These are phyloP conservation scores for Colletotrichum tamarilloi DNA, from an alignment of 2,329 filamentous ascomycete genomes.

Conservation along the genomic window DNA sequence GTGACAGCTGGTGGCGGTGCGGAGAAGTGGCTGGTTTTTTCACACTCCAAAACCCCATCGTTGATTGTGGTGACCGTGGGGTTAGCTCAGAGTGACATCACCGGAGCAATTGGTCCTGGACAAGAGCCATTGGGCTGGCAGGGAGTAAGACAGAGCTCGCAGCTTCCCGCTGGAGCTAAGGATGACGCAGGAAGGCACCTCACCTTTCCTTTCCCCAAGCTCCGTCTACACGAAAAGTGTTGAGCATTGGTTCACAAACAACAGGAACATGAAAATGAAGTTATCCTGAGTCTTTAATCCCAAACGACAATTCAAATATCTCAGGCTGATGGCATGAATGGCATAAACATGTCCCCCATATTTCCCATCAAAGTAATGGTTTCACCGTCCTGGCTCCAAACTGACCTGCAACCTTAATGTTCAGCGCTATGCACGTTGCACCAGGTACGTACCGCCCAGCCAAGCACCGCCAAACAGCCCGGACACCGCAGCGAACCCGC, in stretches of 20 bases:
- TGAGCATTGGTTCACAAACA: not conserved
- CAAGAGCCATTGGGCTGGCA: not conserved
- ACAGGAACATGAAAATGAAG: not conserved
- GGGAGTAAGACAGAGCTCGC: not conserved
- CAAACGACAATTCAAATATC: not conserved
- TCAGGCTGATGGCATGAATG: conserved; percentile 5
- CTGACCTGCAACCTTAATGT: conserved; percentile 35
- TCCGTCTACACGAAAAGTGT: not conserved
- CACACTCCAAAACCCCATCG: not conserved
- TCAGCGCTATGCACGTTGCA: conserved; percentile 28
- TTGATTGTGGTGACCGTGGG: not conserved
- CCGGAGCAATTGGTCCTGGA: conserved; percentile 38
- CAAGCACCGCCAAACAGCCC: not conserved
- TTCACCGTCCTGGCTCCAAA: conserved; percentile 31
- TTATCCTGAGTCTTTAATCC: not conserved
- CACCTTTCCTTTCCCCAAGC: too few relatives aligned
- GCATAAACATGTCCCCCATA: conserved; percentile 6
- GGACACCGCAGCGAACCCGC: not conserved
- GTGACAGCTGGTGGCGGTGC: conserved; percentile 25
- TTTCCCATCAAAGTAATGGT: conserved; percentile 25
- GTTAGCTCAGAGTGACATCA: conserved; percentile 38
- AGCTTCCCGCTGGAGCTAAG: conserved; percentile 8
- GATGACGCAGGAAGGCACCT: not conserved
- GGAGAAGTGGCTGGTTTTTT: conserved; percentile 13
- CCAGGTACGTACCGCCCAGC: conserved; percentile 11